Evolutionary conservation across 306 rosid species (phyloP), one percentile per base, ranked within the genome.

Genomic region (Glycyrrhiza uralensis): DNA sequence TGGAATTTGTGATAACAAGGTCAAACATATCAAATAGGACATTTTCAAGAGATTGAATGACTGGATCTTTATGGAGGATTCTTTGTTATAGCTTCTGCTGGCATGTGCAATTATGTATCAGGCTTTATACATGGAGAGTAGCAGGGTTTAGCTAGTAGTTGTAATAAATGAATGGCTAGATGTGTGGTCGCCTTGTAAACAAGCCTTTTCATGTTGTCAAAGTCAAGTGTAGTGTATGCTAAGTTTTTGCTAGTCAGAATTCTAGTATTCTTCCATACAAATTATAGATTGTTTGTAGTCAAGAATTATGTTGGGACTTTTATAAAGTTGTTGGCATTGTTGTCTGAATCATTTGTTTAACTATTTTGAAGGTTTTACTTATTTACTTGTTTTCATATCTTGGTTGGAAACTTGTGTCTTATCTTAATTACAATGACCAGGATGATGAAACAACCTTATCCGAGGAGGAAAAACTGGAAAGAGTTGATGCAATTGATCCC

Each of bases 401-500:
- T 72, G 52, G 41, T 46, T 44, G 66, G 20, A 23, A 47, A 69
- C 22, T 62, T 55, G 61, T 64, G 51, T 69, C 59, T 33, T 81
- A 36, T 71, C 70, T 65, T 69, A 17, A n/a, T 36, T 42, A 76
- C 33, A 42, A 46, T 82, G 81, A 66, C 54, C 90, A 94, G 98
- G 98, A 91, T 78, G 96, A 94, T 79, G 98, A 94, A 84, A 62
- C 97, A 76, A 94, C 98, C 75, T 86, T 94, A 76, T 85, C 88
- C 0, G 97, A 94, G 81, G 98, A 94, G 88, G 98, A 94, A 88
- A 89, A 94, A 76, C 58, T 94, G 83, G 94, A 81, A 51, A 86
- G 80, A 82, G 88, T 54, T 59, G 96, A 89, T 69, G 72, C 82
- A 70, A 76, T 77, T 63, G 80, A 85, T 80, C 87, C 90, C 39